phyloP scores from a whole-genome alignment of 129 eudicot species.

The Gnaphalium uliginosum region DNA sequence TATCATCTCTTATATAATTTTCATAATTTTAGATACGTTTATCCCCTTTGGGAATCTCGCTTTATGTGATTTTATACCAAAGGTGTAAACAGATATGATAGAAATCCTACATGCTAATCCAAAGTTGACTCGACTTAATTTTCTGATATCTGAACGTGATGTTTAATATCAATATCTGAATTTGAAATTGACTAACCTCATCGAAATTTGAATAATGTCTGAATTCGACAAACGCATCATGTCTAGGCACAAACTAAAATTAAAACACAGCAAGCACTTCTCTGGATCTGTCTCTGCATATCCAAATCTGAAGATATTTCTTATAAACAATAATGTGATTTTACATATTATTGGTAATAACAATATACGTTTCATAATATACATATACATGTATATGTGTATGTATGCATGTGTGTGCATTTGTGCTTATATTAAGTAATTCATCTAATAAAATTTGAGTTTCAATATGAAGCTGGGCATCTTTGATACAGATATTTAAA shows the following conservation, averaged over 20 bases:
- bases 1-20: not conserved
- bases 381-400: not conserved
- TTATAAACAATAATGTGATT: not conserved
- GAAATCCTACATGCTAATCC: not conserved
- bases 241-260: not conserved
- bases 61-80: constrained; percentile 8
- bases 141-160: constrained; percentile 2
- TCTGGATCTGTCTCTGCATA: constrained; percentile 13
- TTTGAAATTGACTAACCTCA: not conserved
- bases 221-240: not conserved
- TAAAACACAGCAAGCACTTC: not conserved
- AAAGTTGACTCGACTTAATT: not conserved
- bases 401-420: not conserved
- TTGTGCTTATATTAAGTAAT: constrained; percentile 1
- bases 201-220: not conserved
- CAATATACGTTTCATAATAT: not conserved
- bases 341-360: not conserved
- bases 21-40: not conserved
- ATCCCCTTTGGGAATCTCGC: not conserved
- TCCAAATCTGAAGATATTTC: not conserved
- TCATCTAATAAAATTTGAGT: not conserved
- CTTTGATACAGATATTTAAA: not conserved
- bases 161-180: not conserved
- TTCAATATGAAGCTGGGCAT: constrained; percentile 1
- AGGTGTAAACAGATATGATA: not conserved